These are phyloP conservation scores for Rossbeevera mucosa DNA, from an alignment of 768 basidiomycete species.

Conservation along the genomic window DNA sequence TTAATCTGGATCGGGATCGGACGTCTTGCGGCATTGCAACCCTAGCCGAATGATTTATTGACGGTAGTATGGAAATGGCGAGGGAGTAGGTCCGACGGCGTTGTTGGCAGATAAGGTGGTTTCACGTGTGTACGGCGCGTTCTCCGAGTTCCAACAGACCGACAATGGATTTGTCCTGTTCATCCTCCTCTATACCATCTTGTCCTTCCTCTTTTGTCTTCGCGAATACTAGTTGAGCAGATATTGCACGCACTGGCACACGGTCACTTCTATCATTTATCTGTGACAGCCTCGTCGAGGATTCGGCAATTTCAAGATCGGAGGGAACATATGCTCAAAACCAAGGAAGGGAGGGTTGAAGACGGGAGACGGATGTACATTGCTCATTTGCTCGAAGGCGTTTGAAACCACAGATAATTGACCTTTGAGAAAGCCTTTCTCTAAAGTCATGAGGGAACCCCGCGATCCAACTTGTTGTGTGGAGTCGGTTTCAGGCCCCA, in stretches of 20 bases:
- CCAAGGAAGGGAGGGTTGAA: slow-evolving; percentile 17
- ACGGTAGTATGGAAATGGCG: too few relatives aligned
- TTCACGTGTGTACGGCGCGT: too few relatives aligned
- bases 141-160: too few relatives aligned
- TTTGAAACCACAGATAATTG: slow-evolving; percentile 12
- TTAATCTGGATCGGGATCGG: too few relatives aligned
- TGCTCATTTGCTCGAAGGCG: slow-evolving; percentile 23
- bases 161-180: slow-evolving; percentile 36
- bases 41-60: too few relatives aligned
- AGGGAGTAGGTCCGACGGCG: too few relatives aligned
- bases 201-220: slow-evolving; percentile 31
- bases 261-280: slow-evolving; percentile 23
- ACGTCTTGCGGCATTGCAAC: too few relatives aligned
- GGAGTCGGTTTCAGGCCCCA: neutral
- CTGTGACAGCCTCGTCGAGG: slow-evolving; percentile 21
- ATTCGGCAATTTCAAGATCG: slow-evolving; percentile 31
- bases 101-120: too few relatives aligned
- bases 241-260: slow-evolving; percentile 34
- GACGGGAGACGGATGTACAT: slow-evolving; percentile 20
- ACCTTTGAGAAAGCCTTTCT: slow-evolving; percentile 38
- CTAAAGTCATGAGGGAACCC: slow-evolving; percentile 47
- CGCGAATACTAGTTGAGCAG: slow-evolving; percentile 30
- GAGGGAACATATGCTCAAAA: slow-evolving; percentile 31
- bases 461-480: slow-evolving; percentile 41
- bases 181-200: slow-evolving; percentile 23